phyloP scores from a whole-genome alignment of 1,284 basidiomycete species.

The Neotropicomus parvogracilis region DNA sequence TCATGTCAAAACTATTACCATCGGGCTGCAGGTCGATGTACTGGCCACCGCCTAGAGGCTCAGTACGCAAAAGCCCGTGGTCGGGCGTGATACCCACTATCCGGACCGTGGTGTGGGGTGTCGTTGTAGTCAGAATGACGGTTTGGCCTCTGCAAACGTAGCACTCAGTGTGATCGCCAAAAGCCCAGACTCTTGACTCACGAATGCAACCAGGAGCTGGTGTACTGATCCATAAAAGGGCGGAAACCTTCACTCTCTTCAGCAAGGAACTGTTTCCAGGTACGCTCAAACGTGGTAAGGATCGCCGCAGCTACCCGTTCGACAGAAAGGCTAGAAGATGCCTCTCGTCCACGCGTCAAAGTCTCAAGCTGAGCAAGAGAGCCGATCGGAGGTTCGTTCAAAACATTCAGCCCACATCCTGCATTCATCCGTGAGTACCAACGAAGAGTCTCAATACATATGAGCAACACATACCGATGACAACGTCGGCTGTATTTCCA shows the following conservation, averaged over 20 bases:
- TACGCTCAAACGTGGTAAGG: constrained; percentile 72
- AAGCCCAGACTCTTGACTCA: constrained; percentile 41
- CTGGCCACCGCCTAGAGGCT: constrained; percentile 47
- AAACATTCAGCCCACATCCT: constrained; percentile 91
- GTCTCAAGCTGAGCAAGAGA: constrained; percentile 69
- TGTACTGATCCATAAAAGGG: constrained; percentile 77
- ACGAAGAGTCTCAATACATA: background rate
- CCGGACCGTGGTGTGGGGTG: constrained; percentile 67
- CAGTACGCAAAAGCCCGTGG: constrained; percentile 82
- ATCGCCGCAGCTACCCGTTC: constrained; percentile 78
- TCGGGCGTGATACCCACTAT: constrained; percentile 88
- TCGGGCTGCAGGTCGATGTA: constrained; percentile 83
- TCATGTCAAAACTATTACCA: constrained; percentile 95
- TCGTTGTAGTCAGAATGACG: constrained; percentile 76
- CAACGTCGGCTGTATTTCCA: constrained; percentile 68
- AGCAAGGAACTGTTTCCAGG: constrained; percentile 73
- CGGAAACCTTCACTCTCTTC: constrained; percentile 59
- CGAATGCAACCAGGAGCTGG: constrained; percentile 86
- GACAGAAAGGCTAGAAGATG: constrained; percentile 47
- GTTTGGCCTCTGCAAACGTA: constrained; percentile 65
- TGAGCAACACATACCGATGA: constrained; percentile 61
- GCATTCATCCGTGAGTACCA: constrained; percentile 1
- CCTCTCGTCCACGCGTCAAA: constrained; percentile 33
- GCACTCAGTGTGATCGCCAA: background rate
- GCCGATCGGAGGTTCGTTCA: constrained; percentile 80